Conservation (phyloP, 2,329 filamentous ascomycete species). For the Penicillium sp. region DNA sequence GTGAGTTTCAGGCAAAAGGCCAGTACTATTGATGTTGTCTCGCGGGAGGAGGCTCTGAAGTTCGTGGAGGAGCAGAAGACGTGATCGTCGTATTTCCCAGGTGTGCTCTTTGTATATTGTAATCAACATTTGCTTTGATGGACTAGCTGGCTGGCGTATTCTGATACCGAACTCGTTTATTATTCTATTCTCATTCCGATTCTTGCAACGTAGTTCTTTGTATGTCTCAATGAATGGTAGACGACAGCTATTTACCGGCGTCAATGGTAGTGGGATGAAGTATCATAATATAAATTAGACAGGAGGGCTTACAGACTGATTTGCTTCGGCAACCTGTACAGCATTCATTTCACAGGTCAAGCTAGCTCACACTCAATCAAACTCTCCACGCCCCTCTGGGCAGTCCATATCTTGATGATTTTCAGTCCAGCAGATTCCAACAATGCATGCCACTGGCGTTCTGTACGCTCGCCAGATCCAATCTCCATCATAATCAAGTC, state of each 20-base stretch:
- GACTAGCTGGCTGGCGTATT: slow-evolving; percentile 13
- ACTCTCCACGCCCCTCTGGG: slow-evolving; percentile 15
- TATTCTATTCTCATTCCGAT: neutral
- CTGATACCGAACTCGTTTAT: slow-evolving; percentile 16
- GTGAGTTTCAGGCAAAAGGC: slow-evolving; percentile 91
- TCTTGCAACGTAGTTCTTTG: neutral
- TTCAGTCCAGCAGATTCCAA: slow-evolving; percentile 33
- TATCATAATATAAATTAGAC: neutral
- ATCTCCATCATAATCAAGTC: slow-evolving; percentile 46
- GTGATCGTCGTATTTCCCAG: slow-evolving; percentile 14
- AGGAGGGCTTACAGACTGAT: too few relatives aligned
- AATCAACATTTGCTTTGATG: slow-evolving; percentile 9
- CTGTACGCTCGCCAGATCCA: slow-evolving; percentile 38
- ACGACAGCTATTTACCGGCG: neutral
- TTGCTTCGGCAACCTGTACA: neutral
- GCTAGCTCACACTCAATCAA: slow-evolving; percentile 24
- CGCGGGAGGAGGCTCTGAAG: slow-evolving; percentile 78
- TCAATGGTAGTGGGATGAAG: neutral
- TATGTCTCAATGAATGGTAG: neutral
- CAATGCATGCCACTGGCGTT: slow-evolving; percentile 37
- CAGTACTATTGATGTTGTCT: slow-evolving; percentile 87
- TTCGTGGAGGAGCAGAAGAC: slow-evolving; percentile 85
- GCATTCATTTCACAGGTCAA: neutral
- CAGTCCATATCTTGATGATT: slow-evolving; percentile 34
- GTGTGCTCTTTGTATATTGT: slow-evolving; percentile 10